Evolutionary conservation across 768 basidiomycete species (phyloP).

Genomic region (Lactifluus pinguis): DNA sequence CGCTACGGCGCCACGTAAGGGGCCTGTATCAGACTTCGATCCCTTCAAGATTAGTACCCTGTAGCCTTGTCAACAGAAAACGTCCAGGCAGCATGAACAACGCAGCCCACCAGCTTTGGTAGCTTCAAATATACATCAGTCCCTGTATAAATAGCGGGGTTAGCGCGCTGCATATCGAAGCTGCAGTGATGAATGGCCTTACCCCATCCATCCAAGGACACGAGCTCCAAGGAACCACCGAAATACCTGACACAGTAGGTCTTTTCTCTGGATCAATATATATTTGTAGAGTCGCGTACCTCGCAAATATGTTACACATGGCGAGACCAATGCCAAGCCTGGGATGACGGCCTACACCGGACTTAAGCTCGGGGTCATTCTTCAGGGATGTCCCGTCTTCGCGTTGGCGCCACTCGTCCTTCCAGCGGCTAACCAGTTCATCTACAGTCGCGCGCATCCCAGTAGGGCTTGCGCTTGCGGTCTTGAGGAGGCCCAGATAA

Average conservation of each 20-base stretch:
- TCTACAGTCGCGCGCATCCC: conserved; percentile 72
- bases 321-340: conserved; percentile 77
- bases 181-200: conserved; percentile 23
- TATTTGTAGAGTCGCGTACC: conserved; percentile 33
- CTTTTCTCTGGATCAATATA: not conserved
- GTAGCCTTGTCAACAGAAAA: not conserved
- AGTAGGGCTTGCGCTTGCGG: conserved; percentile 46
- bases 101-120: conserved; percentile 59
- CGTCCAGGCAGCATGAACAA: not conserved
- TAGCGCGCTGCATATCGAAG: not conserved
- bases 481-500: conserved; percentile 59
- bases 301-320: conserved; percentile 85
- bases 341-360: conserved; percentile 44
- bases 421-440: conserved; percentile 59
- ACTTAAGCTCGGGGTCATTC: conserved; percentile 35
- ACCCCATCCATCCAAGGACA: conserved; percentile 83
- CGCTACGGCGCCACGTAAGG: not conserved
- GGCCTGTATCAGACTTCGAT: conserved; percentile 56
- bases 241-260: conserved; percentile 48
- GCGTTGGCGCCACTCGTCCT: conserved; percentile 23
- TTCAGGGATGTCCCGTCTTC: conserved; percentile 21
- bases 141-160: conserved; percentile 33
- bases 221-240: conserved; percentile 69
- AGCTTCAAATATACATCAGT: conserved; percentile 77
- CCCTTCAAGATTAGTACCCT: conserved; percentile 83